Evolutionary conservation across 2,329 filamentous ascomycete genomes (phyloP).

Genomic region (Alternaria panax): DNA sequence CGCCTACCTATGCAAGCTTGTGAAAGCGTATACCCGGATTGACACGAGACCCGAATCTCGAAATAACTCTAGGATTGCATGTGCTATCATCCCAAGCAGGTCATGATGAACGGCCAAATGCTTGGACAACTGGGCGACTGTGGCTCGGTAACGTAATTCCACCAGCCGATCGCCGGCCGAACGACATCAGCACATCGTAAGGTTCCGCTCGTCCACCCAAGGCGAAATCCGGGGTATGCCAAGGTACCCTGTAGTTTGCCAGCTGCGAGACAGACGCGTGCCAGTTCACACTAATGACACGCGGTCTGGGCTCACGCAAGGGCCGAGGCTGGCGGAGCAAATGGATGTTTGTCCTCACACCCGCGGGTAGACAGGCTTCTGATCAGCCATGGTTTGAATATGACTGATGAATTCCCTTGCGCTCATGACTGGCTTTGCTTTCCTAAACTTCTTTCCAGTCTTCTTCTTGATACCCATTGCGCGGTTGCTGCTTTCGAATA

Average conservation of each 20-base stretch:
- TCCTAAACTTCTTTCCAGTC: constrained; percentile 8
- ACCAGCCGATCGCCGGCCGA: constrained; percentile 42
- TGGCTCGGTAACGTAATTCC: constrained; percentile 22
- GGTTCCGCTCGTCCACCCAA: constrained; percentile 47
- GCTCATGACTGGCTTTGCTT: constrained; percentile 13
- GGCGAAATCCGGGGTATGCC: constrained; percentile 39
- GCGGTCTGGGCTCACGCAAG: constrained; percentile 37
- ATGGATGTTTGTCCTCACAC: constrained; percentile 36
- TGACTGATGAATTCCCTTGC: constrained; percentile 34
- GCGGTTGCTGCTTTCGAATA: constrained; percentile 2
- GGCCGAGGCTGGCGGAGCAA: constrained; percentile 46
- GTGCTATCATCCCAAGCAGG: neutral
- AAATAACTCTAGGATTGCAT: neutral
- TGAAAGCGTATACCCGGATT: constrained; percentile 12
- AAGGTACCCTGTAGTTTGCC: constrained; percentile 11
- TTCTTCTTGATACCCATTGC: constrained; percentile 12
- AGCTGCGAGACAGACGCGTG: constrained; percentile 25
- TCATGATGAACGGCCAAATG: constrained; percentile 4
- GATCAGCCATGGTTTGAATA: constrained; percentile 20
- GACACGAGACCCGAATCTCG: constrained; percentile 2
- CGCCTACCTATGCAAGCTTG: constrained; percentile 24
- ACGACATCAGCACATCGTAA: constrained; percentile 28
- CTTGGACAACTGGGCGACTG: neutral
- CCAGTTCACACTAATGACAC: constrained; percentile 20
- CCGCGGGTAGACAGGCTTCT: constrained; percentile 39